These are phyloP conservation scores for Zoysia pacifica DNA, from an alignment of 176 grass and related monocot species.

Conservation along the genomic window DNA sequence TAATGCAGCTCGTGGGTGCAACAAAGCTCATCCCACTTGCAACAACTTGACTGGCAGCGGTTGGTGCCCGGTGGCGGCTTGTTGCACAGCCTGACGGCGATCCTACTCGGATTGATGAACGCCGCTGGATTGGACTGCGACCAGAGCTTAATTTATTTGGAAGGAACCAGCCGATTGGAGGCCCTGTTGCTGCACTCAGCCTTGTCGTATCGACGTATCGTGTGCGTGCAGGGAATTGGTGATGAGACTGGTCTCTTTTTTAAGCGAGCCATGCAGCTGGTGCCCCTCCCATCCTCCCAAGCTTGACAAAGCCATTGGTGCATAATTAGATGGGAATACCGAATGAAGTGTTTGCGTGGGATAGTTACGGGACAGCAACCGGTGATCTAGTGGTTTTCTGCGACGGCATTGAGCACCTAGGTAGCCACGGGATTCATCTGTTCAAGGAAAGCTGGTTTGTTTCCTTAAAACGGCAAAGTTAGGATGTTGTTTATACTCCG, in stretches of 20 bases:
- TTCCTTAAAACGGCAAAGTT: background rate
- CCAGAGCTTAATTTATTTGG: background rate
- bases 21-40: too few relatives aligned
- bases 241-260: too few relatives aligned
- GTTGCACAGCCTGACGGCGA: conserved; percentile 25
- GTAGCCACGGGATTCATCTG: background rate
- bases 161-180: conserved; percentile 19
- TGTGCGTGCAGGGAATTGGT: conserved; percentile 1
- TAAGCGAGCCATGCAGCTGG: too few relatives aligned
- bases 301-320: too few relatives aligned
- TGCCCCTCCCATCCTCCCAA: too few relatives aligned
- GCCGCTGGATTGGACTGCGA: background rate
- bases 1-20: too few relatives aligned
- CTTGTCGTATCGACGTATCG: conserved; percentile 5
- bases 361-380: too few relatives aligned
- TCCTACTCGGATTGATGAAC: conserved; percentile 1
- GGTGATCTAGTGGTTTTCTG: background rate
- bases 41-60: too few relatives aligned
- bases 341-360: too few relatives aligned
- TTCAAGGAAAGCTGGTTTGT: background rate
- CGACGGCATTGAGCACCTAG: background rate
- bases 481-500: background rate
- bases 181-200: background rate
- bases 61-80: background rate
- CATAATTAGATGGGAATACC: too few relatives aligned